phyloP scores from a whole-genome alignment of 306 rosid species.

The Castanea mollissima region DNA sequence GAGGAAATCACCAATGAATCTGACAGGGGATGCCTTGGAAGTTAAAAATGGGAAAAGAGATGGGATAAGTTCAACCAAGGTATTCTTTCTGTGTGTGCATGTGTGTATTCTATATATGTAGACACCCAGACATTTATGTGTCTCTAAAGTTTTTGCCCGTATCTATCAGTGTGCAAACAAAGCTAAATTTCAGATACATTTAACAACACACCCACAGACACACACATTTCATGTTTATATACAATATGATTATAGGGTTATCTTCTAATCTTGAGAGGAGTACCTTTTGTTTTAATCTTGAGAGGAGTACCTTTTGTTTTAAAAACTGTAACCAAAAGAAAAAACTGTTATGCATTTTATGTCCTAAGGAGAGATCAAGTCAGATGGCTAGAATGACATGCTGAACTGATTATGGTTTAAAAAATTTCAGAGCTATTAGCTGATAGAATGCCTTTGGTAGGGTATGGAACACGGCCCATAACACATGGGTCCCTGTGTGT shows the following conservation, averaged over 20 bases:
- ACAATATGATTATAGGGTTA: not conserved
- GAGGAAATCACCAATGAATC: conserved; percentile 20
- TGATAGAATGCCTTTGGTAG: not conserved
- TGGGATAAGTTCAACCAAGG: conserved; percentile 24
- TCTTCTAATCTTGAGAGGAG: not conserved
- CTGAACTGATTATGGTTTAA: not conserved
- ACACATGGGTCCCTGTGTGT: not conserved
- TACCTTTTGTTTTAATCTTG: not conserved
- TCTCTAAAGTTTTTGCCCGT: not conserved
- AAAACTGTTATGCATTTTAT: not conserved
- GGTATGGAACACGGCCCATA: not conserved
- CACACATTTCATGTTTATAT: not conserved
- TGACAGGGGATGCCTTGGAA: conserved; percentile 14
- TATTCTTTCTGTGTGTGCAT: not conserved
- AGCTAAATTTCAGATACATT: not conserved
- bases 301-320: not conserved
- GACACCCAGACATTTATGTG: not conserved
- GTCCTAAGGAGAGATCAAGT: not conserved
- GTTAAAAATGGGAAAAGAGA: conserved; percentile 23
- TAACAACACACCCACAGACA: no score
- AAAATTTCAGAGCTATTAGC: not conserved
- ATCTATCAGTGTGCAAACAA: not conserved
- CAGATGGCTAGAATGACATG: not conserved
- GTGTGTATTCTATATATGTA: not conserved
- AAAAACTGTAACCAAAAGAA: no score